Evolutionary conservation across 371 early-diverging fungal genomes (phyloP), one percentile per base, ranked within the genome.

Genomic region (Mucor velutinosus): DNA sequence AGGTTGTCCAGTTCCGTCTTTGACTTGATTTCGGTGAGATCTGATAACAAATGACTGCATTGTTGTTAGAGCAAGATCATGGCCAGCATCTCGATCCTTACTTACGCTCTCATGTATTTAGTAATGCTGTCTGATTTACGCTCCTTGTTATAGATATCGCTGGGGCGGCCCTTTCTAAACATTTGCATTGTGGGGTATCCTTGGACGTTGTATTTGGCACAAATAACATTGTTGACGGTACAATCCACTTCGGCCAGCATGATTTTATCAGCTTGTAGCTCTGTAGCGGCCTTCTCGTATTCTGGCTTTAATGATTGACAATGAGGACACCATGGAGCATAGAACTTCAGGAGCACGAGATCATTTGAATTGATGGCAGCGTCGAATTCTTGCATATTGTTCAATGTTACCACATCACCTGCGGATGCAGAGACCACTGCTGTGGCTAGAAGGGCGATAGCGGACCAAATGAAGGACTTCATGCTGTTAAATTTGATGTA

Each of bases 161-260:
- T 64, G 12, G 67, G 55, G 17, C 33, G 58, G 10, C 72, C 72
- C 15, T 67, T 63, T 60, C 68, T 60, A 58, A 72, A 72, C 0
- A 72, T 29, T 49, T 72, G 64, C 10, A 89, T 82, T 19, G 81
- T 58, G 27, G 86, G 68, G 21, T 90, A 98, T 19, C 96, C 97
- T 60, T 84, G 76, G 43, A 98, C 83, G 12, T 85, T 88, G 58
- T 90, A 84, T 57, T 88, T 88, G 29, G 84, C 79, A 83, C 97
- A 97, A 25, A 95, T 72, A 4, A 85, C 87, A 27, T 84, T 77
- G 73, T 96, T 92, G 21, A 77, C 87, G 1, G 93, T 93, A 85
- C 98, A 98, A 81, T 98, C 97, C 32, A 98, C 94, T 86, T 97
- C 93, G 75, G 94, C 97, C 41, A 97, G 64, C 60, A 85, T 73